Evolutionary conservation across 441 rosid genomes (phyloP), one percentile per base, ranked within the genome.

Genomic region (Pelargonium cotyledonis): DNA sequence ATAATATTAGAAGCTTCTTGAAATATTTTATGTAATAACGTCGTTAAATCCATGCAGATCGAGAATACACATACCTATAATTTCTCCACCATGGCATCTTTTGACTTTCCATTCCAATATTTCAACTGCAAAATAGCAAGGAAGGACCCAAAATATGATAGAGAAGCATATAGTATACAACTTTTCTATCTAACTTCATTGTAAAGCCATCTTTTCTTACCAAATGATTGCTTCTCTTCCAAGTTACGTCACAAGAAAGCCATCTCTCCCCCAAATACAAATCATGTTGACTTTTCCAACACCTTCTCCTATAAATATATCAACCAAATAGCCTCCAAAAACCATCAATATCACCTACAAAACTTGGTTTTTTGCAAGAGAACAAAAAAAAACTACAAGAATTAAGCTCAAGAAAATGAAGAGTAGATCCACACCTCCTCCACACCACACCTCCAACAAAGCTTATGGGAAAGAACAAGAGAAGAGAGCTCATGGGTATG

Each of bases 341-440:
- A 49, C 16, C 57, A 49, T 49, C 11, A 49, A 29, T 29, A 29
- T 29, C 35, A 29, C 7, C 18, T 14, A 49, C 18, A 15, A 49
- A 12, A 12, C 5, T 49, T 49, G 18, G 18, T 49, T 49, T 49
- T 49, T 15, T n/a, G 18, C 57, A n/a, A 29, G 16, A 49, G 57
- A 47, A 47, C 8, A 46, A 11, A 67, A 43, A 29, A 29, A 29
- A 29, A 29, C 35, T 29, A 29, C 35, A 29, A 66, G 43, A 63
- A 31, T n/a, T n/a, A n/a, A n/a, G 64, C 55, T 4, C 43, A 58
- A 55, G 47, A 72, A 26, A 38, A 70, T 21, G 79, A 78, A 76
- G 26, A 78, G 16, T 8, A 68, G 60, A 64, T 63, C 70, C 49
- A 46, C 64, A 61, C 70, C 66, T 46, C 49, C 72, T 65, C 70